Evolutionary conservation across 139 green algal species (phyloP), one percentile per base, ranked within the genome.

Genomic region (Coccomyxa sp.): DNA sequence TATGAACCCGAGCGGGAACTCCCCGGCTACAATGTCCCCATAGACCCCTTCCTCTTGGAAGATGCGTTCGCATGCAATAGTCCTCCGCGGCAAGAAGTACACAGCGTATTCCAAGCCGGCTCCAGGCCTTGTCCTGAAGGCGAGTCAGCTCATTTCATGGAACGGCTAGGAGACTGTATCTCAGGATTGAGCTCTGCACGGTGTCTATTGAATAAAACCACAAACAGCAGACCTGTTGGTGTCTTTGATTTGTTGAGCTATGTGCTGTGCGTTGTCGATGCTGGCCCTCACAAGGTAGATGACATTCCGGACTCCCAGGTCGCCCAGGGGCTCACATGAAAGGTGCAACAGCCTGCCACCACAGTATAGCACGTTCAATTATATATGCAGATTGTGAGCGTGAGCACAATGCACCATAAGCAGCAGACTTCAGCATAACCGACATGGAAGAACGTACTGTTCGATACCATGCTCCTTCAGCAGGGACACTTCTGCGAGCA

Each of bases 391-490:
- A 30, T 75, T 27, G 25, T 75, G 4, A 27, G 21, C 21, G 25
- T 27, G 25, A 75, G 3, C 67, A 27, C 67, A 75, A 27, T 30
- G 67, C 67, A 75, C 21, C 21, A 75, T 7, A 75, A 25, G 25
- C 67, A 30, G 67, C 67, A 75, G 67, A 25, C 67, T 75, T 25
- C 23, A 25, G 25, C 25, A 27, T 75, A 27, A 75, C 21, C 67
- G 67, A 75, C 67, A 75, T 10, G 25, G 7, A 75, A 10, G 76
- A 21, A 27, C 77, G 28, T 10, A 96, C 94, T 91, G 91, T 38
- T 89, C 88, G 3, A 97, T 91, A n/a, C 95, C 95, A 82, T 98
- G 95, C 87, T 98, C 95, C 58, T 95, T 92, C 12, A 98, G 89
- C 23, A 95, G 84, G 0, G 94, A 79, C 4, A 85, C 85, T 10